These are phyloP conservation scores for Xylaria arbuscula DNA, from an alignment of 2,329 filamentous ascomycete species.

Conservation along the genomic window DNA sequence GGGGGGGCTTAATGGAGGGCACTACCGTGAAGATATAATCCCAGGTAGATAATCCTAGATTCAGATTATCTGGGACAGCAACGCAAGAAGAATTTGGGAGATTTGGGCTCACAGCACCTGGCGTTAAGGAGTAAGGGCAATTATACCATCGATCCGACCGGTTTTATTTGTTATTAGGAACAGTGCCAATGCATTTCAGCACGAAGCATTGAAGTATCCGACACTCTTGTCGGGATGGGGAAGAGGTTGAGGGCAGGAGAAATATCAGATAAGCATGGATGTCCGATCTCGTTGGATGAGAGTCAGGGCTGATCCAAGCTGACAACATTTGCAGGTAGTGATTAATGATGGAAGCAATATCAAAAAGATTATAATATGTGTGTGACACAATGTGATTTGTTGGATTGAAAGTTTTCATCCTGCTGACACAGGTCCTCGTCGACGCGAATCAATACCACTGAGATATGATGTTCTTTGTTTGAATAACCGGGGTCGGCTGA, in stretches of 20 bases:
- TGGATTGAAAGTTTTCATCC: not conserved
- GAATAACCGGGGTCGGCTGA: constrained; percentile 27
- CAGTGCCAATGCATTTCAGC: constrained; percentile 28
- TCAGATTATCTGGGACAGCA: constrained; percentile 38
- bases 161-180: constrained; percentile 45
- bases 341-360: constrained; percentile 29
- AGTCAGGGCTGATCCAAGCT: constrained; percentile 16
- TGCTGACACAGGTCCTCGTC: not conserved
- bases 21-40: not conserved
- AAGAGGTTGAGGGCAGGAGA: constrained; percentile 9
- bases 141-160: constrained; percentile 50
- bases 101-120: constrained; percentile 48
- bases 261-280: constrained; percentile 28
- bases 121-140: constrained; percentile 50
- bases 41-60: constrained; percentile 20
- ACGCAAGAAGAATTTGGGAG: constrained; percentile 42
- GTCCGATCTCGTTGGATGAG: constrained; percentile 31
- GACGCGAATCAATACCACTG: not conserved
- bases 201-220: constrained; percentile 12
- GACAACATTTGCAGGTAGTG: constrained; percentile 31
- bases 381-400: constrained; percentile 10
- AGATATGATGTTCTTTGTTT: not conserved
- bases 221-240: not conserved
- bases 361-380: not conserved
- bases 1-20: constrained; percentile 10